Base-by-base conservation (phyloP, 176 grass and related monocot genomes). In the Triticum timopheevii region DNA sequence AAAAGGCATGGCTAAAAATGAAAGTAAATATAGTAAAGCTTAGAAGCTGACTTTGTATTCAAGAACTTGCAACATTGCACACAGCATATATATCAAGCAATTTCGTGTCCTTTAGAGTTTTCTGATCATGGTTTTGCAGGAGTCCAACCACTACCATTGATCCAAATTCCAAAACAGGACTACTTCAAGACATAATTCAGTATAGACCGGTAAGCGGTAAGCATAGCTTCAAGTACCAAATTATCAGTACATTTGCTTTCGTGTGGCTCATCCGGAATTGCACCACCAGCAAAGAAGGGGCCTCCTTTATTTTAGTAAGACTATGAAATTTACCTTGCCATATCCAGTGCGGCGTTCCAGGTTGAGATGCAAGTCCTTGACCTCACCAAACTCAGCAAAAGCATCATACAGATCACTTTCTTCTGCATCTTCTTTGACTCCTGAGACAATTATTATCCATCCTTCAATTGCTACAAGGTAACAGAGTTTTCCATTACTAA, bases 351-450 rank as follows among this genome's bases (percentile, higher is more conserved):
- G 87, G 39, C 84, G 80, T 75, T 87, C 87, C 70, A 92, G 87
- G 84, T 92, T 92, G 13, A 89, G 54, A 89, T 92, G 91, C 74
- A 92, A 84, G 76, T 80, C 84, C 68, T 89, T 92, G 66, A 89
- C 79, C 75, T 76, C 74, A 71, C 87, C 91, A 87, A 81, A 92
- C 69, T 92, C 91, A 81, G 87, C 74, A 63, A 92, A 89, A 84
- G 71, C 69, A 50, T 92, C 73, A 11, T 92, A 73, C 61, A 92
- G 50, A 81, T 92, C 91, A 70, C 25, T 65, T 89, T 92, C 84
- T 89, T 84, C 87, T 0, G 31, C 87, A 9, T 92, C 91, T 36
- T 92, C 91, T 80, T 92, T 89, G 63, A 92, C 87, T 62, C 91
- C 91, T 15, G 80, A 76, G 52, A 89, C 80, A 69, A 92, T 61